Evolutionary conservation across 306 rosid species (phyloP).

Genomic region (Trifolium fragiferum): DNA sequence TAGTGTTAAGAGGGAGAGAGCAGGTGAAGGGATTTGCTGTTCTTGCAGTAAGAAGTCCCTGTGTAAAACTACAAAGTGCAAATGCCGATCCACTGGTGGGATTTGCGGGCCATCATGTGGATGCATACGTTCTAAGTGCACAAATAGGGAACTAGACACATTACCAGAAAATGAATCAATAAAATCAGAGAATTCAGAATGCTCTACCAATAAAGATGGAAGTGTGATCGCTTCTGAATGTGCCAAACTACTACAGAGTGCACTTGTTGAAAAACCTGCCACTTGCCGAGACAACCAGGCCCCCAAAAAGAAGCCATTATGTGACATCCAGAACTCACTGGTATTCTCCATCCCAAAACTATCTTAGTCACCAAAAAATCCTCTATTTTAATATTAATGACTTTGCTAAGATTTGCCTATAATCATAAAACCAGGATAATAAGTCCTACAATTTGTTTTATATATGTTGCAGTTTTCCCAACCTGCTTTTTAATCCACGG

Average conservation of each 20-base stretch:
- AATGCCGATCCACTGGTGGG: conserved; percentile 79
- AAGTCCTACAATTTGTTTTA: no score
- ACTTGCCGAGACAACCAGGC: conserved; percentile 45
- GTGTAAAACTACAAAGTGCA: conserved; percentile 89
- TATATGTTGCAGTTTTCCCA: conserved; percentile 1
- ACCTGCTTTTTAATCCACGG: conserved; percentile 35
- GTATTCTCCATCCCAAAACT: conserved; percentile 48
- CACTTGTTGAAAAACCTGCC: conserved; percentile 61
- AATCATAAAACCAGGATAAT: no score
- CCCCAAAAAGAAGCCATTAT: conserved; percentile 66
- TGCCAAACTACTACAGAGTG: conserved; percentile 61
- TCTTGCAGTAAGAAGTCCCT: conserved; percentile 77
- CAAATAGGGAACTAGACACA: conserved; percentile 60
- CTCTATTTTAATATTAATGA: conserved; percentile 23
- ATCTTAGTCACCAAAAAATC: conserved; percentile 14
- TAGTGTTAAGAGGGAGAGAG: conserved; percentile 44
- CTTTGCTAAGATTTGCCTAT: conserved; percentile 1
- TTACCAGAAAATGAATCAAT: conserved; percentile 41
- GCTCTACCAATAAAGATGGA: conserved; percentile 40
- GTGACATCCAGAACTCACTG: conserved; percentile 79
- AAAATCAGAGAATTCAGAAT: conserved; percentile 47
- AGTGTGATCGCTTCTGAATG: conserved; percentile 54
- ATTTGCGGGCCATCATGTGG: conserved; percentile 85
- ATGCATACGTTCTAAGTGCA: conserved; percentile 70
- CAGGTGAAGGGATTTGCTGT: conserved; percentile 64